Base-by-base conservation (phyloP, 176 grass and related monocot species). In the Triticum dicoccoides region DNA sequence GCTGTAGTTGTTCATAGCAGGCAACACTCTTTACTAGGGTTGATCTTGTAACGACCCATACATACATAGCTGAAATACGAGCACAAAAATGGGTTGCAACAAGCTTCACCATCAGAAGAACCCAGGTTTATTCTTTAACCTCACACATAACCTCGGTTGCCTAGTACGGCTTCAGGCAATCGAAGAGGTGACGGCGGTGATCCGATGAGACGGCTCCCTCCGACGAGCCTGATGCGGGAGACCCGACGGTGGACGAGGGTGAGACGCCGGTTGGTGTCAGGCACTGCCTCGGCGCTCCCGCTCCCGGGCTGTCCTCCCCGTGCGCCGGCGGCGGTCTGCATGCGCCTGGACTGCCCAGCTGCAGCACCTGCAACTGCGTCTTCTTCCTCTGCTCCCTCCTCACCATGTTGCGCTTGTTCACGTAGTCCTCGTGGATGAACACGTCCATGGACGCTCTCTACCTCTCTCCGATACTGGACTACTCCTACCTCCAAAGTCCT, bases 391-490 rank as follows among this genome's bases (percentile, higher is more conserved):
- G 82, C 83, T 88, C 71, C 79, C 66, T 81, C 82, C 82, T 92
- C 83, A 84, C 69, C 69, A 89, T 77, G 77, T 84, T 73, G 49
- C 88, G 86, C 80, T 85, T 95, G 27, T 80, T 95, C 39, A 95
- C 80, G 75, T 91, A 91, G 59, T 92, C 88, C 86, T 93, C 93
- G 68, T 88, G 89, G 73, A 95, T 95, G 86, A 95, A 95, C 61
- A 91, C 79, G 30, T 95, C 93, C 88, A 93, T 95, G 27, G 14
- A 73, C 77, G 78, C 14, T 24, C 38, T 23, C 18, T 29, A 15
- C 63, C 87, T 69, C 49, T 47, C 8, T 10, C 65, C 10, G 3
- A 13, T 24, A 17, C 3, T 10, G 29, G 32, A 59, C 30, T 33
- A 56, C 5, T 42, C 41, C 41, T 17, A 23, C 52, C 77, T 8